phyloP scores from a whole-genome alignment of 202 grass and related monocot species.

The Miscanthus sacchariflorus region DNA sequence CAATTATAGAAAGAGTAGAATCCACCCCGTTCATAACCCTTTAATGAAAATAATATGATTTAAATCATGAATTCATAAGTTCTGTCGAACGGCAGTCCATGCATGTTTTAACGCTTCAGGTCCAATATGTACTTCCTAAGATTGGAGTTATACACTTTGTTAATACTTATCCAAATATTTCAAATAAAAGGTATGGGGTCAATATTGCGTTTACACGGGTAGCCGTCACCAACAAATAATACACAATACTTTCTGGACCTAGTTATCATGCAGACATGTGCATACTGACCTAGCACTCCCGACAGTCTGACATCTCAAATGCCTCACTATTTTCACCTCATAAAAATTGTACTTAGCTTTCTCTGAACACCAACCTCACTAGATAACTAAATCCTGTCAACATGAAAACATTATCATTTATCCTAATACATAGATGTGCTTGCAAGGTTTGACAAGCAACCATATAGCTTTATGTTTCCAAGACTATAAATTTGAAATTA shows the following conservation, averaged over 20 bases:
- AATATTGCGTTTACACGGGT: background rate
- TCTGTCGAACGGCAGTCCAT: background rate
- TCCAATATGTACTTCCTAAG: background rate
- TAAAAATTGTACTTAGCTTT: slow-evolving; percentile 7
- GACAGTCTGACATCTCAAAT: slow-evolving; percentile 12
- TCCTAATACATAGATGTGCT: slow-evolving; percentile 8
- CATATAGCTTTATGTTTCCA: background rate
- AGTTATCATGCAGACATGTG: background rate
- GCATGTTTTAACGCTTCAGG: slow-evolving; percentile 3
- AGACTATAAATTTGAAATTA: background rate
- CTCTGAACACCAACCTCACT: background rate
- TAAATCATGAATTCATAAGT: slow-evolving; percentile 20
- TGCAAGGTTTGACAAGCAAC: slow-evolving; percentile 10
- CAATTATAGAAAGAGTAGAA: slow-evolving; percentile 7
- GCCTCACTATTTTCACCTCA: slow-evolving; percentile 15
- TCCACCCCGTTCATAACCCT: background rate
- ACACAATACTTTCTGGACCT: slow-evolving; percentile 16
- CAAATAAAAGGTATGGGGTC: background rate
- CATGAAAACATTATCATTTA: slow-evolving; percentile 15
- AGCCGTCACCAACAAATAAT: background rate
- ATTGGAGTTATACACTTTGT: background rate
- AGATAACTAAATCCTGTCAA: slow-evolving; percentile 18
- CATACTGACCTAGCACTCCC: background rate
- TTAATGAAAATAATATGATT: slow-evolving; percentile 16
- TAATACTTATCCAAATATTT: slow-evolving; percentile 1